These are phyloP conservation scores for Penicillium sp. DNA, from an alignment of 2,329 filamentous ascomycete genomes.

Conservation along the genomic window DNA sequence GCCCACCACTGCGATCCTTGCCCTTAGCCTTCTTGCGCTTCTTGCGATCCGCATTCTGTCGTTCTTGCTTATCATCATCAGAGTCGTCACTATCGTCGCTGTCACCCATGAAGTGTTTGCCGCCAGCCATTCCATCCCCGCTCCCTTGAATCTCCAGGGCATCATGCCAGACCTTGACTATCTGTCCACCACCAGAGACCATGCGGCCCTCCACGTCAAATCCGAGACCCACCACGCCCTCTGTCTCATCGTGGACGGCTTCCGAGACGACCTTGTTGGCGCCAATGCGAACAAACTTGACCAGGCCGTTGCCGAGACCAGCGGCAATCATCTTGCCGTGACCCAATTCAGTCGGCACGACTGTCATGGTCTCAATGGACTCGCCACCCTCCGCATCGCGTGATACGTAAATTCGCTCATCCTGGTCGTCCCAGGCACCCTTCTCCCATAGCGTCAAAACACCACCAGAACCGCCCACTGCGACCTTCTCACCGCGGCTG, in stretches of 20 bases:
- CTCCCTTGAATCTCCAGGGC: slow-evolving; percentile 59
- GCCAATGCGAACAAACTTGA: slow-evolving; percentile 77
- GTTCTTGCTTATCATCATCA: slow-evolving; percentile 55
- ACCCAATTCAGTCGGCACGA: slow-evolving; percentile 72
- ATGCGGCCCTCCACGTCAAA: slow-evolving; percentile 86
- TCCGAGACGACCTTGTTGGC: slow-evolving; percentile 71
- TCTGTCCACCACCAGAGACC: slow-evolving; percentile 84
- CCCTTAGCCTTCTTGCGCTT: slow-evolving; percentile 51
- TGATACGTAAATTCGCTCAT: slow-evolving; percentile 82
- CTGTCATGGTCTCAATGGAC: slow-evolving; percentile 76
- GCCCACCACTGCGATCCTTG: slow-evolving; percentile 44
- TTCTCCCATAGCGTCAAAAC: slow-evolving; percentile 92
- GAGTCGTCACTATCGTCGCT: slow-evolving; percentile 48
- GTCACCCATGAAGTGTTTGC: slow-evolving; percentile 46
- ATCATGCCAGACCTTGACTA: slow-evolving; percentile 89
- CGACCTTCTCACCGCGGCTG: slow-evolving; percentile 73
- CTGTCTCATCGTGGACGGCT: slow-evolving; percentile 79
- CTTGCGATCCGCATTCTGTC: slow-evolving; percentile 50
- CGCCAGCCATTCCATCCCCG: slow-evolving; percentile 43
- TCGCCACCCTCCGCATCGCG: slow-evolving; percentile 67
- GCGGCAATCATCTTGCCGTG: slow-evolving; percentile 70
- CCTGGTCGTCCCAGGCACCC: slow-evolving; percentile 93
- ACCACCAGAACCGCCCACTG: slow-evolving; percentile 78
- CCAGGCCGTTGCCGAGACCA: slow-evolving; percentile 77
- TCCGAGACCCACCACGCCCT: slow-evolving; percentile 78